These are phyloP conservation scores for Solanum pennellii DNA, from an alignment of 257 asterid genomes.

Conservation along the genomic window DNA sequence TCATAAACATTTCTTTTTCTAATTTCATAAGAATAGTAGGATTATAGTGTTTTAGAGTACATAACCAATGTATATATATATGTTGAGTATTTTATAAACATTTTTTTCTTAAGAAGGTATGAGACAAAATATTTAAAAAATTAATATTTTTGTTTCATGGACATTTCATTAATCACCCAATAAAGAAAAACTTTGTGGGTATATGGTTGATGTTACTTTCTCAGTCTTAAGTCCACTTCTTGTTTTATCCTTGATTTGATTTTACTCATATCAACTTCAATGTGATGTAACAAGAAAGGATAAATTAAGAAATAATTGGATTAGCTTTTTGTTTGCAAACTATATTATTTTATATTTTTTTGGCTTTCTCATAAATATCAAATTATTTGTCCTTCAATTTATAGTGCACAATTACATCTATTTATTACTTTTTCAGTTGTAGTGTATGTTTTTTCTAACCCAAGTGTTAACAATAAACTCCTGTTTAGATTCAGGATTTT, in stretches of 20 bases:
- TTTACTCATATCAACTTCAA: slow-evolving; percentile 11
- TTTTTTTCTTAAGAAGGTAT: not conserved
- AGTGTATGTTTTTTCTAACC: too few species aligned
- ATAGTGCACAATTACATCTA: not conserved
- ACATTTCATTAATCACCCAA: not conserved
- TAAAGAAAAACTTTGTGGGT: not conserved
- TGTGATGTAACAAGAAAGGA: slow-evolving; percentile 5
- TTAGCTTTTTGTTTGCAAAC: slow-evolving; percentile 1
- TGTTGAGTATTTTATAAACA: not conserved
- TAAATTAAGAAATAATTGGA: not conserved
- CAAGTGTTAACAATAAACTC: too few species aligned
- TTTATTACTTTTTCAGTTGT: not conserved
- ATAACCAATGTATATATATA: not conserved
- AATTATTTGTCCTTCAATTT: not conserved
- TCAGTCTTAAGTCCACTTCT: not conserved
- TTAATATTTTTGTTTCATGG: not conserved
- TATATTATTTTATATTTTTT: not conserved
- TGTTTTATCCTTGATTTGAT: not conserved
- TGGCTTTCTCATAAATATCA: not conserved
- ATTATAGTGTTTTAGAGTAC: not conserved
- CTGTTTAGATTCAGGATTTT: too few species aligned
- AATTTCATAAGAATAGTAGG: not conserved
- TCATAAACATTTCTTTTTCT: too few species aligned
- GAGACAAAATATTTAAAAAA: not conserved
- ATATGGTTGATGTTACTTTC: not conserved